phyloP scores from a whole-genome alignment of 257 asterid genomes.

The Solanum pimpinellifolium region DNA sequence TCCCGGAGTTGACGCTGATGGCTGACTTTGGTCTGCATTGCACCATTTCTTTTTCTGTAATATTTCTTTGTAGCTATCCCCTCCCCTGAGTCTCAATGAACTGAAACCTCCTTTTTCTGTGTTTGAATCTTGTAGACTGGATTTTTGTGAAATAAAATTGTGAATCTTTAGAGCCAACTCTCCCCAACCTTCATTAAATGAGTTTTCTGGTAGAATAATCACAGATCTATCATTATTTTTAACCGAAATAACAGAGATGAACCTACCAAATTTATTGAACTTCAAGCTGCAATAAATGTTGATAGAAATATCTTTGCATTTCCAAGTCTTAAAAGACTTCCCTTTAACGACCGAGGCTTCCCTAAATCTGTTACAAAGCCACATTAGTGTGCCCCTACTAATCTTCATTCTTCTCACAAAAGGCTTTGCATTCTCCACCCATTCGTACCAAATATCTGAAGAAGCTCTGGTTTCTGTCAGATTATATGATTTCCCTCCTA shows the following conservation, averaged over 20 bases:
- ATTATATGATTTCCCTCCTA: no score
- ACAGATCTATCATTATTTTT: not conserved
- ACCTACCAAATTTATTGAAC: not conserved
- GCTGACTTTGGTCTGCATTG: no score
- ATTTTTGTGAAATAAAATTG: not conserved
- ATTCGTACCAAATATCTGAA: no score
- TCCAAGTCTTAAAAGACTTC: not conserved
- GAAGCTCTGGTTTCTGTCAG: no score
- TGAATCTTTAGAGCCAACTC: no score
- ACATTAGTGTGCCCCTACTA: not conserved
- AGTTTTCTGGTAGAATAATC: no score
- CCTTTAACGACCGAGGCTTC: not conserved
- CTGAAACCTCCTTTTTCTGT: no score
- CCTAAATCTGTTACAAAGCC: not conserved
- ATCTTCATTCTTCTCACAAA: not conserved
- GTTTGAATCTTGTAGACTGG: not conserved
- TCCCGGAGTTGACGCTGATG: no score
- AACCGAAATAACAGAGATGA: not conserved
- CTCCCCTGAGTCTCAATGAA: no score
- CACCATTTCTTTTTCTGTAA: no score
- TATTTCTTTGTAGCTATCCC: no score
- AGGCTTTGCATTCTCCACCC: not conserved
- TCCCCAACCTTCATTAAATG: not conserved
- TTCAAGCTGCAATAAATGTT: not conserved
- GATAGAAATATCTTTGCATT: not conserved